Percentiles rank a stretch among this genome's conserved stretches.
Evolutionary conservation across 805 yeast genomes (phyloP).

Genomic region (Metschnikowia drakensbergensis): DNA sequence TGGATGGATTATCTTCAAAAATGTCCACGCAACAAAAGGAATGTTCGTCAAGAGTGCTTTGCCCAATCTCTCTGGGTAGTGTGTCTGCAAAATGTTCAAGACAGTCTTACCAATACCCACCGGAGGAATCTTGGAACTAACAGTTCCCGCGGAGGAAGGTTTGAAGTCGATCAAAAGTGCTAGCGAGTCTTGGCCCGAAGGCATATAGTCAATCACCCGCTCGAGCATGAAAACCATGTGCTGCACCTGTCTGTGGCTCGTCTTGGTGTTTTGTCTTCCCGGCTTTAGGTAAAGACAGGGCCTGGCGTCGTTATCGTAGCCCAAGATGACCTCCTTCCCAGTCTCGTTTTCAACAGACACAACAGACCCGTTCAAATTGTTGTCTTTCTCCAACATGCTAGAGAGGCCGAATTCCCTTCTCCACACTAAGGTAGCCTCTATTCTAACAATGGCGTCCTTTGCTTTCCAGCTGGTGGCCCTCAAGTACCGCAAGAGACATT

Average conservation of each 20-base stretch:
- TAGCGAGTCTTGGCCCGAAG: slow-evolving; percentile 90
- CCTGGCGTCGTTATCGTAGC: slow-evolving; percentile 84
- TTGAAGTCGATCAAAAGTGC: slow-evolving; percentile 92
- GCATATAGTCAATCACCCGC: slow-evolving; percentile 91
- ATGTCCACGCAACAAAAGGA: slow-evolving; percentile 92
- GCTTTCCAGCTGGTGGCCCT: slow-evolving; percentile 92
- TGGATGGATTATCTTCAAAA: slow-evolving; percentile 86
- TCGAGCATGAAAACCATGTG: slow-evolving; percentile 92
- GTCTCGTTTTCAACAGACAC: slow-evolving; percentile 73
- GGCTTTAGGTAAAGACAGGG: slow-evolving; percentile 92
- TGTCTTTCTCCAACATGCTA: slow-evolving; percentile 41
- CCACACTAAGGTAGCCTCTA: slow-evolving; percentile 82
- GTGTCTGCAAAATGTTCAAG: slow-evolving; percentile 88
- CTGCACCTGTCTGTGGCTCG: slow-evolving; percentile 89
- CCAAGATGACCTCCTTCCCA: slow-evolving; percentile 89
- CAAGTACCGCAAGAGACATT: slow-evolving; percentile 83
- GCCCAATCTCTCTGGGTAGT: slow-evolving; percentile 96
- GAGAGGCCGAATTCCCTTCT: slow-evolving; percentile 82
- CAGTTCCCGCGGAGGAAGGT: slow-evolving; percentile 60
- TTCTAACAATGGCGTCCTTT: slow-evolving; percentile 65
- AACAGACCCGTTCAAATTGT: slow-evolving; percentile 50
- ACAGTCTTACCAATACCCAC: slow-evolving; percentile 87
- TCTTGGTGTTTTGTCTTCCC: slow-evolving; percentile 92
- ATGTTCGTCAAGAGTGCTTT: slow-evolving; percentile 87
- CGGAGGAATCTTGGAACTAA: slow-evolving; percentile 74